phyloP scores from a whole-genome alignment of 2,329 filamentous ascomycete species.

The Fusarium mundagurra region DNA sequence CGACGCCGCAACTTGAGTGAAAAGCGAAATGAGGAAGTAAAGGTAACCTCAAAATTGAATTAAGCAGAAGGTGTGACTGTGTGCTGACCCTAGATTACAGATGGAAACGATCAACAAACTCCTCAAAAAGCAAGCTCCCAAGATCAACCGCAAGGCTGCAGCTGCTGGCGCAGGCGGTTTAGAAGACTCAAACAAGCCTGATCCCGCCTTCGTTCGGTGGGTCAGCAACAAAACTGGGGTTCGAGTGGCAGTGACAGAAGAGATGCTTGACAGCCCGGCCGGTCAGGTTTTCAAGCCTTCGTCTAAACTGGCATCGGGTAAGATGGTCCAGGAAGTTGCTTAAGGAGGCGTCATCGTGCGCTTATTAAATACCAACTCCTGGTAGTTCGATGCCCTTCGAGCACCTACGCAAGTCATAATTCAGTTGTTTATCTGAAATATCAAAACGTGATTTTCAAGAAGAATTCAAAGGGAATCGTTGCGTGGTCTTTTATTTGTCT shows the following conservation, averaged over 20 bases:
- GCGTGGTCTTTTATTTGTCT: constrained; percentile 1
- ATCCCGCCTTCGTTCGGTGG: constrained; percentile 75
- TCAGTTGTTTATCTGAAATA: neutral
- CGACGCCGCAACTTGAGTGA: constrained; percentile 70
- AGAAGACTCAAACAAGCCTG: constrained; percentile 58
- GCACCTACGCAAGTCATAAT: neutral
- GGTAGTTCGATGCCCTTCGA: neutral
- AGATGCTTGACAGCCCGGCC: constrained; percentile 71
- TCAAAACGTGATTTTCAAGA: neutral
- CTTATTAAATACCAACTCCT: neutral
- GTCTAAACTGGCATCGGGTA: constrained; percentile 50
- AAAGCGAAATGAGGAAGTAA: constrained; percentile 72
- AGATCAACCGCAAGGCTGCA: constrained; percentile 68
- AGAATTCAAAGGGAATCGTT: neutral
- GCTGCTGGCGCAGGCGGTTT: constrained; percentile 45
- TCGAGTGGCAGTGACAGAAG: constrained; percentile 71
- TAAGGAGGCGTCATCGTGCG: constrained; percentile 33
- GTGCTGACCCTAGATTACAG: constrained; percentile 53
- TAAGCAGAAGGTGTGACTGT: neutral
- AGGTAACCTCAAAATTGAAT: constrained; percentile 52
- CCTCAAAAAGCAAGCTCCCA: constrained; percentile 85
- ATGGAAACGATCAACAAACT: constrained; percentile 93
- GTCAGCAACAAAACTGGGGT: constrained; percentile 73
- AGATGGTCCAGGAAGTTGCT: constrained; percentile 66
- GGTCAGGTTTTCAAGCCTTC: constrained; percentile 65